Base-by-base conservation (phyloP, 2,329 filamentous ascomycete species). In the Podosphaera fusca region DNA sequence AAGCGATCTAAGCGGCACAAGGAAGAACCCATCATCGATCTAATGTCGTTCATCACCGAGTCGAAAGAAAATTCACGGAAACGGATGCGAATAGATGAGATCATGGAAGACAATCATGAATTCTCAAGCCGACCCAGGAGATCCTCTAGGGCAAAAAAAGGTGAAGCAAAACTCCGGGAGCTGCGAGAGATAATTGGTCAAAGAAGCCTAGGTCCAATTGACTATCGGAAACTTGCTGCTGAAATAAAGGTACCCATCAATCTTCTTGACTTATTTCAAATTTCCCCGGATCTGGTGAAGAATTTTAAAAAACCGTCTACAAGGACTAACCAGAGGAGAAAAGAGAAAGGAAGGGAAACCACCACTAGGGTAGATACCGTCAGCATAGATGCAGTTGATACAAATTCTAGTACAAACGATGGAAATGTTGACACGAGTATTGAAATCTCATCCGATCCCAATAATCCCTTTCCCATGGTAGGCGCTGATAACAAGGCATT, bases 231-330 rank as follows among this genome's bases (percentile, higher is more conserved):
- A n/a, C 50, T 52, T 5, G 31, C 10, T 4, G 10, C 34, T 35
- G 31, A 52, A n/a, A 35, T 6, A 3, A 21, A 52, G n/a, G 10
- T 52, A 12, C 34, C 53, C 12, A 55, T 55, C 31, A 55, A 55
- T 35, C 36, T 55, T 3, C 35, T 55, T 55, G 53, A 55, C 10
- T 21, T 55, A 2, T 55, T 55, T n/a, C 53, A 55, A 55, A 55
- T 55, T 4, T 55, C 36, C 14, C 53, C 53, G 21, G 53, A 55
- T n/a, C 3, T 55, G 14, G 53, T 33, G 3, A 40, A 40, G n/a
- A 40, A 40, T 45, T 42, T 55, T 30, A 55, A 46, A 34, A 42
- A 30, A 30, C 6, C 42, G 9, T 55, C 35, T 35, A 40, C 35
- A 2, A 5, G 40, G 3, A 46, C 33, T 55, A 55, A 36, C 40